A percentile compares a stretch with the other conserved stretches of the same genome.
phyloP scores from a whole-genome alignment of 2,329 filamentous ascomycete genomes.

The Nannizziopsis arthrosporioides region DNA sequence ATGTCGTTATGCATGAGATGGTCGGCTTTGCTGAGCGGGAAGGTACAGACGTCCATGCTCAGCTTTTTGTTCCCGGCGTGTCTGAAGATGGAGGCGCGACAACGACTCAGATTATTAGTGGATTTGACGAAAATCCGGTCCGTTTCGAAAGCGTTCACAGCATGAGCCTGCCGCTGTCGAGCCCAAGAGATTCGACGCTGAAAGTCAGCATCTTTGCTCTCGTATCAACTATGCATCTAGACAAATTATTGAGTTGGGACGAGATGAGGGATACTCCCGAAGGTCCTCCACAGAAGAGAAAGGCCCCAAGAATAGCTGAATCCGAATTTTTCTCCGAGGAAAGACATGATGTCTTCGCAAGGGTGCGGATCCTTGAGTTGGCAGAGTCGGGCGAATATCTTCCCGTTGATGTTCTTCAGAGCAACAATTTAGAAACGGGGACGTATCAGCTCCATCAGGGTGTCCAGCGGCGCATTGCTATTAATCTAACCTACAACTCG shows the following conservation, averaged over 20 bases:
- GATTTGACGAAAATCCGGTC: constrained; percentile 85
- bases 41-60: constrained; percentile 87
- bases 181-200: constrained; percentile 60
- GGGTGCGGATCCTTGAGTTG: constrained; percentile 81
- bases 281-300: constrained; percentile 46
- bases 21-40: constrained; percentile 90
- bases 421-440: constrained; percentile 69
- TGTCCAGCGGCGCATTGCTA: constrained; percentile 72
- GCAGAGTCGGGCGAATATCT: constrained; percentile 83
- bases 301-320: constrained; percentile 64
- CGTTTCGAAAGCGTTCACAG: constrained; percentile 96
- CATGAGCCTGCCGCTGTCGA: constrained; percentile 81
- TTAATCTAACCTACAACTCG: constrained; percentile 84
- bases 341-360: constrained; percentile 80
- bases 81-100: constrained; percentile 80
- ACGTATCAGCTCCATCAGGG: constrained; percentile 94
- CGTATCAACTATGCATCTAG: constrained; percentile 84
- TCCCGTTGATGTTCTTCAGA: constrained; percentile 85
- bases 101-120: constrained; percentile 85
- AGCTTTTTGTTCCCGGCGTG: constrained; percentile 87
- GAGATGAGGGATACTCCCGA: constrained; percentile 75
- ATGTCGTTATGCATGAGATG: constrained; percentile 95
- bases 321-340: constrained; percentile 89
- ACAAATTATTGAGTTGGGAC: constrained; percentile 96
- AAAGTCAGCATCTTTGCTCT: constrained; percentile 85